Conservation (phyloP, 306 rosid species). For the Fragaria vesca region DNA sequence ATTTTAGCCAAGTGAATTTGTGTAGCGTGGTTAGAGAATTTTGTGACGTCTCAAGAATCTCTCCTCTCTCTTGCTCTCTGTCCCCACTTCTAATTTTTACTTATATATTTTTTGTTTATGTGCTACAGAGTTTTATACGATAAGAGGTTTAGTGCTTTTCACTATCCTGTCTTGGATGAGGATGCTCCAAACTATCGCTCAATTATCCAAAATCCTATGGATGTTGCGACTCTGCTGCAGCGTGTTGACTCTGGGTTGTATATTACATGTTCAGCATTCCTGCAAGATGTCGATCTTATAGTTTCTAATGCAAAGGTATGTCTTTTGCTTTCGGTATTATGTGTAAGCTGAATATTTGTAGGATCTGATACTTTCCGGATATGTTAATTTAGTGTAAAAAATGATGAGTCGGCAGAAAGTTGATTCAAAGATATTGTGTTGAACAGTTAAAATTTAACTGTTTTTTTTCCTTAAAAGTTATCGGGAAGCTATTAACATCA, state of each 20-base stretch:
- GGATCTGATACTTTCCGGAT: background rate
- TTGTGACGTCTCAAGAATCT: background rate
- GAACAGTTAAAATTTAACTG: background rate
- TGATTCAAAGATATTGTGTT: background rate
- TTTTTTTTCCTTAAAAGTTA: background rate
- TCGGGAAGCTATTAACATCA: background rate
- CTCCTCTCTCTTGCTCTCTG: background rate
- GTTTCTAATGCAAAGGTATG: conserved; percentile 91
- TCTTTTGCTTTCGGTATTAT: conserved; percentile 18
- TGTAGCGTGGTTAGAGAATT: background rate
- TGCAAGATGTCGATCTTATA: conserved; percentile 86
- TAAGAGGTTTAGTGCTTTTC: conserved; percentile 89
- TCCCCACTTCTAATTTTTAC: background rate
- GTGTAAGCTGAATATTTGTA: background rate
- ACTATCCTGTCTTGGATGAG: conserved; percentile 89
- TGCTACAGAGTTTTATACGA: conserved; percentile 82
- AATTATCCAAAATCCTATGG: conserved; percentile 92
- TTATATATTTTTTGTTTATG: conserved; percentile 11
- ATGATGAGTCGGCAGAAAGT: background rate
- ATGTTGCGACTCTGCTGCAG: conserved; percentile 79
- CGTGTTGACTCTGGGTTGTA: conserved; percentile 90
- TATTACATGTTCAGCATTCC: conserved; percentile 64
- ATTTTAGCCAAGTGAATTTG: background rate
- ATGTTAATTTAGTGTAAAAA: background rate
- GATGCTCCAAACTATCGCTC: conserved; percentile 96